Base-by-base conservation (phyloP, 768 basidiomycete species). In the Podaxis pistillaris region DNA sequence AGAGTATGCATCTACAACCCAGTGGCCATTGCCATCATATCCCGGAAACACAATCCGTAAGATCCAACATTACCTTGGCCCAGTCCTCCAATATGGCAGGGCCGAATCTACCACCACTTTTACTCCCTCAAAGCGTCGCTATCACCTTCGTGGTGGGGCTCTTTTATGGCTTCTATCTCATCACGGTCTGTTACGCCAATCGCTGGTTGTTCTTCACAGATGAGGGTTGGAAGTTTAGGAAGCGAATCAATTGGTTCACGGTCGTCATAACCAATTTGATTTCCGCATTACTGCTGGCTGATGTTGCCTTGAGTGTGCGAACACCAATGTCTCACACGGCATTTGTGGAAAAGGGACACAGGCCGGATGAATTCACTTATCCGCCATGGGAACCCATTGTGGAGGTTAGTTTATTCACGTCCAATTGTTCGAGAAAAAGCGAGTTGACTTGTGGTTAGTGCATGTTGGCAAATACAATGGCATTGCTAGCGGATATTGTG, bases 121-220 rank as follows among this genome's bases (percentile, higher is more conserved):
- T 33, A 36, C 53, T 38, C 17, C 9, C 56, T 47, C 52, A 55
- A 22, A 40, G 8, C 30, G 40, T 62, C 3, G 60, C 19, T 3
- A 55, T 55, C n/a, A 52, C 17, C 11, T 62, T 62, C 28, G 33
- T 41, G 15, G 40, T 11, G 15, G 53, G 51, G 2, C 17, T 55
- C 15, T 30, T 55, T 22, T 38, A 38, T 30, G 62, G 62, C 8
- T 33, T 63, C 11, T 63, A 58, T 22, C n/a, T 58, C 28, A 22
- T 54, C 46, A 50, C 56, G 1, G 33, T 52, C 17, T 11, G 26
- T 8, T 63, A 17, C n/a, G 28, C 55, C 49, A 49, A 38, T 22
- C 46, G 56, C n/a, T 63, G 56, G 55, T 57, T 63, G 33, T 12
- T 62, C 51, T 58, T 63, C 12, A 19, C 49, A 4, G 56, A 63